These are phyloP conservation scores for Heliocybe sulcata DNA, from an alignment of 1,284 basidiomycete species.

Conservation along the genomic window DNA sequence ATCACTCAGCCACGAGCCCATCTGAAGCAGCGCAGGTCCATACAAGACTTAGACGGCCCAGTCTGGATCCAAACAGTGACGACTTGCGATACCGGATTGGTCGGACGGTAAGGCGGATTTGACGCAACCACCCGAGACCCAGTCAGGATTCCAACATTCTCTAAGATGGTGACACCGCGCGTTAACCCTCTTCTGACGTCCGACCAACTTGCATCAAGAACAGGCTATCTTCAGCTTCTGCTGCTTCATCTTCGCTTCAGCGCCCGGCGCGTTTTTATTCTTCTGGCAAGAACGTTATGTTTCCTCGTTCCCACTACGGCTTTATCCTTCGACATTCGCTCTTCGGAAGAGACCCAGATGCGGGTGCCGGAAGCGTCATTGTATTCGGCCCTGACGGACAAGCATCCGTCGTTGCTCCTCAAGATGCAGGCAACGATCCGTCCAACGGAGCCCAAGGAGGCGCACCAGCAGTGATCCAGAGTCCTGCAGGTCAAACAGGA, in stretches of 20 bases:
- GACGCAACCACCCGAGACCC: background rate
- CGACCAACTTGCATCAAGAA: background rate
- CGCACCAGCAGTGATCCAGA: background rate
- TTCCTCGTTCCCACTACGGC: background rate
- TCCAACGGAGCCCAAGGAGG: background rate
- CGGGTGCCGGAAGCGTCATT: background rate
- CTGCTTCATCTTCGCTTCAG: background rate
- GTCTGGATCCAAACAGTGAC: background rate
- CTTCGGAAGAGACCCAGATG: background rate
- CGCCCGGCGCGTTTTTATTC: background rate
- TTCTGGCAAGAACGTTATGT: background rate
- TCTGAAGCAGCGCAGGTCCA: no score
- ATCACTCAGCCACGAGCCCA: no score
- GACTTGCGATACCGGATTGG: background rate
- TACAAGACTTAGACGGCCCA: no score
- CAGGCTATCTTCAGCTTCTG: background rate
- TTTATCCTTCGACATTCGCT: background rate
- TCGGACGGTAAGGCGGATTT: background rate
- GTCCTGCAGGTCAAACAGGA: background rate
- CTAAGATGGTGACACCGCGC: no score
- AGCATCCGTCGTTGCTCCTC: background rate
- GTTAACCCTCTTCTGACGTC: no score
- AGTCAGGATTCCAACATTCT: background rate
- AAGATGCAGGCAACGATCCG: background rate
- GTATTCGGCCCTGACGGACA: slow-evolving; percentile 1